A percentile compares a stretch with the other conserved stretches of the same genome.
These are phyloP conservation scores for Coffea eugenioides DNA, from an alignment of 257 asterid species.

Conservation along the genomic window DNA sequence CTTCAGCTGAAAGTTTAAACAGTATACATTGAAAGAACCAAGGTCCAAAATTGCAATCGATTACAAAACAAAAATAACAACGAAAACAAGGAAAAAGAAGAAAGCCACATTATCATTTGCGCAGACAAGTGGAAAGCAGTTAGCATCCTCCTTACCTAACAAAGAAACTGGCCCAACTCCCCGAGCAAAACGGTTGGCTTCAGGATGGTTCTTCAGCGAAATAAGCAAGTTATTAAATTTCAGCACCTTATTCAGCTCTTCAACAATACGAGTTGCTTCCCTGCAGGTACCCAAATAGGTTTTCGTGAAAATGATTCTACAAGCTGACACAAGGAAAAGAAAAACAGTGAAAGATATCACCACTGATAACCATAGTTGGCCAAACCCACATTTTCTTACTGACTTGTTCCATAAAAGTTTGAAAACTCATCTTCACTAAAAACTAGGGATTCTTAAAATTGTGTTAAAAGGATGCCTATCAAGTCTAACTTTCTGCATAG, in stretches of 20 bases:
- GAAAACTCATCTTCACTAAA: background rate
- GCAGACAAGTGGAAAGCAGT: slow-evolving; percentile 6
- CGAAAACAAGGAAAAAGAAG: slow-evolving; percentile 13
- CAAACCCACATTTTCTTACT: background rate
- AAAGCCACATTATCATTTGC: slow-evolving; percentile 3
- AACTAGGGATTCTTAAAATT: no score
- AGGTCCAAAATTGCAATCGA: background rate
- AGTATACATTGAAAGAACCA: slow-evolving; percentile 5
- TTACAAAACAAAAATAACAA: slow-evolving; percentile 9
- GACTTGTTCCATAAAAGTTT: background rate
- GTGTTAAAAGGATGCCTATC: background rate
- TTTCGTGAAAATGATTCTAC: background rate
- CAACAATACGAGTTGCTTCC: slow-evolving; percentile 49
- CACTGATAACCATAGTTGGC: background rate
- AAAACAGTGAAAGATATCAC: background rate
- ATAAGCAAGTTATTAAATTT: slow-evolving; percentile 65
- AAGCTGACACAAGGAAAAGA: background rate
- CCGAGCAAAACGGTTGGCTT: slow-evolving; percentile 72
- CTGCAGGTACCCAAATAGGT: slow-evolving; percentile 33
- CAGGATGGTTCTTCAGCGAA: slow-evolving; percentile 75
- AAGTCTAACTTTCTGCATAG: background rate
- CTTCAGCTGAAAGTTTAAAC: slow-evolving; percentile 19
- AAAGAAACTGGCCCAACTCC: slow-evolving; percentile 85
- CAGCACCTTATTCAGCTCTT: slow-evolving; percentile 78
- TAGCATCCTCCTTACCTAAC: slow-evolving; percentile 47